Base-by-base conservation (phyloP, 306 rosid genomes). In the Lathyrus sativus region DNA sequence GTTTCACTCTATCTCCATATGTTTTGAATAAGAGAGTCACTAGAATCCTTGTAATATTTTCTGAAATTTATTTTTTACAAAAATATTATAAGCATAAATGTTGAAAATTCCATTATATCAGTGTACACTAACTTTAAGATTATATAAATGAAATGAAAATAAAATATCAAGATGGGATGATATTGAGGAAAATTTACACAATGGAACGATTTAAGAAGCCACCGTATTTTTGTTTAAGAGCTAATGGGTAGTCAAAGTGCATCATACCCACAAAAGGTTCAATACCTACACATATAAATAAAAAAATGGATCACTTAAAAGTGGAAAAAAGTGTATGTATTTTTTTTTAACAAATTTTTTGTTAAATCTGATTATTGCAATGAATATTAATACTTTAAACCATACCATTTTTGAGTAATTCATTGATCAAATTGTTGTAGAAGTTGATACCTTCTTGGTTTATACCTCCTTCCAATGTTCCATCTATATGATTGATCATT, bases 401-500 rank as follows among this genome's bases (percentile, higher is more conserved):
- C 75, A 14, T 74, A 61, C 83, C 83, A 68, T 74, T 65, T 14
- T 24, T 66, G 45, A 81, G 71, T 59, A 77, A 48, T 9, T 73
- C 75, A 13, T 81, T 43, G 7, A 81, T 74, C 33, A 81, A 65
- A 14, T 17, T 22, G 60, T 61, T 81, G 75, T 77, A 81, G 65
- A 77, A 70, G 70, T 69, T 37, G 31, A 81, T 5, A 6, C 85
- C 82, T 55, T 74, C 54, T 65, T 77, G 71, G 9, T 81, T 81
- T 37, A 81, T 5, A 17, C 82, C 82, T 6, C 77, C 85, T 69
- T 74, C 37, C 26, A 81, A 33, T 3, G 77, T 64, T 59, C 82
- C 85, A 14, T 44, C 82, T 76, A 14, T 15, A 5, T 35, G 4
- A 33, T 33, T 33, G 0, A 4, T 57, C 38, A 12, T 14, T 59